Evolutionary conservation across 1,139 yeast species (phyloP).

Genomic region (Debaryomycetaceae sp.): DNA sequence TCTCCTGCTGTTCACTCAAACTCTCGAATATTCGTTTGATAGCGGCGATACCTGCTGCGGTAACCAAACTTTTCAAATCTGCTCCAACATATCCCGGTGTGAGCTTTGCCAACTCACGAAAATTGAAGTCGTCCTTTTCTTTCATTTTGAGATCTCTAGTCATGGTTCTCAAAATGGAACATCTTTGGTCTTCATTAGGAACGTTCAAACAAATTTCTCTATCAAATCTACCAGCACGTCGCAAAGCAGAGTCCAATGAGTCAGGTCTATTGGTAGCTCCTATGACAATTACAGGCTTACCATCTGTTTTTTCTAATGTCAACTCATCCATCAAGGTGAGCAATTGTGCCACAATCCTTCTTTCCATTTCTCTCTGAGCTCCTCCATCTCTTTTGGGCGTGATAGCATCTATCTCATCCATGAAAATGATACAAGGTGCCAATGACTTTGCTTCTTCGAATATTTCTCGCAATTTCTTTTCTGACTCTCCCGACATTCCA

Average conservation of each 20-base stretch:
- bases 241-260: conserved; percentile 45
- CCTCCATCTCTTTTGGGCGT: conserved; percentile 96
- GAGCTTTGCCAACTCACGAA: conserved; percentile 71
- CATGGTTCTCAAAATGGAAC: conserved; percentile 73
- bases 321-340: conserved; percentile 93
- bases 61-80: conserved; percentile 86
- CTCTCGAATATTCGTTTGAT: conserved; percentile 79
- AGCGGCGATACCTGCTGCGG: conserved; percentile 95
- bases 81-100: conserved; percentile 99
- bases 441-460: conserved; percentile 87
- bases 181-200: conserved; percentile 83
- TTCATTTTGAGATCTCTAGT: conserved; percentile 57
- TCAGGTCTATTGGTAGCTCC: conserved; percentile 52
- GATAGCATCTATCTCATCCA: conserved; percentile 96
- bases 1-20: conserved; percentile 35
- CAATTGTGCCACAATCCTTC: conserved; percentile 92
- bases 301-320: conserved; percentile 80
- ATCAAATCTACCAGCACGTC: conserved; percentile 50
- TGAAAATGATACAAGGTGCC: conserved; percentile 90
- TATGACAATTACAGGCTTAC: conserved; percentile 72
- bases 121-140: conserved; percentile 64
- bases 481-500: conserved; percentile 99
- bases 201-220: conserved; percentile 67
- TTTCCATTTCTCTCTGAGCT: conserved; percentile 97
- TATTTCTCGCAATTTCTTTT: conserved; percentile 85